These are phyloP conservation scores for Metschnikowia borealis DNA, from an alignment of 805 yeast species.

Conservation along the genomic window DNA sequence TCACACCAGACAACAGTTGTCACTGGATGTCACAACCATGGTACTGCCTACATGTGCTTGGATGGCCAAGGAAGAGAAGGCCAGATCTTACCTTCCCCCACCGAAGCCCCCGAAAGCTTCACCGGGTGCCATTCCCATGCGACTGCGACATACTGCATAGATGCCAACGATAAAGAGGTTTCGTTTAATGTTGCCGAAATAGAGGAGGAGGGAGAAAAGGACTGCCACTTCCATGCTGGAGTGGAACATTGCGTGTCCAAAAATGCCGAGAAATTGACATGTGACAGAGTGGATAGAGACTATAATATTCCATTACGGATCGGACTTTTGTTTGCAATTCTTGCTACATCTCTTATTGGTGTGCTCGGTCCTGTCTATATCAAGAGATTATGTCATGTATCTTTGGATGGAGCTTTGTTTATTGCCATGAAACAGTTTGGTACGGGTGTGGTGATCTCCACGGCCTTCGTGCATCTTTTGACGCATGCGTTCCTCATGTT, in stretches of 20 bases:
- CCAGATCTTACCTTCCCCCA: conserved; percentile 2
- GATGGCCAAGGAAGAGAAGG: conserved; percentile 4
- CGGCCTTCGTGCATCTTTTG: conserved; percentile 31
- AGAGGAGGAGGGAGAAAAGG: background rate
- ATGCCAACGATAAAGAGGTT: conserved; percentile 1
- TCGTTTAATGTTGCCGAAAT: conserved; percentile 1
- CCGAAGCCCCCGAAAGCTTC: background rate
- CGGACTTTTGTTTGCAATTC: conserved; percentile 18
- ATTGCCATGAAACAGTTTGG: conserved; percentile 19
- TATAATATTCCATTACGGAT: conserved; percentile 24
- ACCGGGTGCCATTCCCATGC: conserved; percentile 7
- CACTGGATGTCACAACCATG: conserved; percentile 7
- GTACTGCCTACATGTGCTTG: conserved; percentile 2
- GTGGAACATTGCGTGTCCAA: conserved; percentile 27
- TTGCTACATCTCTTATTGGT: conserved; percentile 3
- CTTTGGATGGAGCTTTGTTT: conserved; percentile 3
- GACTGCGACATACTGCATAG: conserved; percentile 4
- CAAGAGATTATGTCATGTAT: background rate
- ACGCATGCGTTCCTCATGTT: conserved; percentile 29
- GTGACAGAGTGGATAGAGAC: conserved; percentile 21
- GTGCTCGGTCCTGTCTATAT: conserved; percentile 2
- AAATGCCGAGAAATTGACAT: conserved; percentile 10
- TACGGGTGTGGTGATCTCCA: conserved; percentile 29
- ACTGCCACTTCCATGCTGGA: conserved; percentile 33
- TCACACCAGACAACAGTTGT: background rate